phyloP scores from a whole-genome alignment of 2,329 filamentous ascomycete genomes.

The Pseudopithomyces chartarum region DNA sequence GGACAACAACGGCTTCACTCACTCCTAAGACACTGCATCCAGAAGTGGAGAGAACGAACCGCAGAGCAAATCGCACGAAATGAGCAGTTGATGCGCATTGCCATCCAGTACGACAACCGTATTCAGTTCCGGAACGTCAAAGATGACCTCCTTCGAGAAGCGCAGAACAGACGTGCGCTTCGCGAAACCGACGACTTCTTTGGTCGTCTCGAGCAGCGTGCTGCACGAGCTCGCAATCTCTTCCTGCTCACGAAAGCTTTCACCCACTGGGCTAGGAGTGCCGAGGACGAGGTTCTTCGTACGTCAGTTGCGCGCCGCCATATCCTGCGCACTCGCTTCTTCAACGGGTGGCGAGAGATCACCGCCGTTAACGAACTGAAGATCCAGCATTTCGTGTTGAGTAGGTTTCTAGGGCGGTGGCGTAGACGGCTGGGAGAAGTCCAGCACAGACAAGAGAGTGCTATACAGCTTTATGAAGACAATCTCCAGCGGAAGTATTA shows the following conservation, averaged over 20 bases:
- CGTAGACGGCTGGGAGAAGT: constrained; percentile 48
- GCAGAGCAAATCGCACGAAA: constrained; percentile 30
- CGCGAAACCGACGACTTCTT: constrained; percentile 60
- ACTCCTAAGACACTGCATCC: constrained; percentile 40
- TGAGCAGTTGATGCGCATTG: constrained; percentile 31
- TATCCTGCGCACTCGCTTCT: constrained; percentile 70
- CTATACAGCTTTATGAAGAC: constrained; percentile 36
- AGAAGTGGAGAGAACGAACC: constrained; percentile 55
- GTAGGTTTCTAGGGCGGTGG: constrained; percentile 62
- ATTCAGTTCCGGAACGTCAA: constrained; percentile 60
- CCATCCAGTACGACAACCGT: constrained; percentile 56
- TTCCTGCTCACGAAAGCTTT: constrained; percentile 69
- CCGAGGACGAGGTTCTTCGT: constrained; percentile 67
- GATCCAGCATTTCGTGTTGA: constrained; percentile 57
- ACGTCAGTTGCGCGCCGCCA: constrained; percentile 72
- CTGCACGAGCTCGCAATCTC: constrained; percentile 66
- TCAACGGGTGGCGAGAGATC: constrained; percentile 71
- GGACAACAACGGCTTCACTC: constrained; percentile 36
- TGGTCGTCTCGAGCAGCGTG: constrained; percentile 62
- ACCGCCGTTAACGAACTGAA: constrained; percentile 64
- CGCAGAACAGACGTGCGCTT: constrained; percentile 44
- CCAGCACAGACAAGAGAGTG: constrained; percentile 39
- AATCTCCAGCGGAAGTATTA: constrained; percentile 39
- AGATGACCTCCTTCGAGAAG: constrained; percentile 42
- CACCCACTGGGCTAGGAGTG: constrained; percentile 69